Evolutionary conservation across 768 basidiomycete genomes (phyloP).

Genomic region (Boletus patriciae): DNA sequence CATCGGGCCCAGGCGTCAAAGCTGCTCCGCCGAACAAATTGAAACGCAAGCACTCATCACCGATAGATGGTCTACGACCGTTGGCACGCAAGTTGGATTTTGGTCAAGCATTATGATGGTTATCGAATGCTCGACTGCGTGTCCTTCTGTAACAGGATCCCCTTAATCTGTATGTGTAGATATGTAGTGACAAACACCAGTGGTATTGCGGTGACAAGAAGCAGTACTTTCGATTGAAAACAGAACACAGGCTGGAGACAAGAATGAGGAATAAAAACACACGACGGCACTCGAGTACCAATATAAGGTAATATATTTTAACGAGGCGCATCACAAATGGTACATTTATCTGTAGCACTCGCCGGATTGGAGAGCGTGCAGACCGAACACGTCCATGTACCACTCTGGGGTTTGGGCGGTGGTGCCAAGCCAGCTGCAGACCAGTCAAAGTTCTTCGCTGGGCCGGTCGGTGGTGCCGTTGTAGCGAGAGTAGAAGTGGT

Average conservation of each 20-base stretch:
- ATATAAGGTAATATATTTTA: slow-evolving; percentile 20
- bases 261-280: slow-evolving; percentile 16
- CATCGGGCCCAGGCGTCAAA: slow-evolving; percentile 52
- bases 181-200: slow-evolving; percentile 7
- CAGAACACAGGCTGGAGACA: not conserved
- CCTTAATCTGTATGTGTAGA: not conserved
- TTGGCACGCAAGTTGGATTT: slow-evolving; percentile 77
- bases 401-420: slow-evolving; percentile 23
- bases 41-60: slow-evolving; percentile 70
- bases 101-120: slow-evolving; percentile 39
- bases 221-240: not conserved
- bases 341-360: slow-evolving; percentile 47
- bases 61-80: slow-evolving; percentile 50
- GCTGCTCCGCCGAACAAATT: slow-evolving; percentile 52
- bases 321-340: slow-evolving; percentile 48
- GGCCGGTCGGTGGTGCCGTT: slow-evolving; percentile 2
- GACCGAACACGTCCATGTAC: slow-evolving; percentile 41
- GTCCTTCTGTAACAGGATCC: not conserved
- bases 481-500: not conserved
- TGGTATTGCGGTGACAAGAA: not conserved
- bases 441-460: slow-evolving; percentile 38
- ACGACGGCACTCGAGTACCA: slow-evolving; percentile 2
- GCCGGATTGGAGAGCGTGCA: slow-evolving; percentile 49
- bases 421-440: slow-evolving; percentile 37
- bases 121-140: not conserved